Evolutionary conservation across 306 rosid species (phyloP), one percentile per base, ranked within the genome.

Genomic region (Fagus crenata): DNA sequence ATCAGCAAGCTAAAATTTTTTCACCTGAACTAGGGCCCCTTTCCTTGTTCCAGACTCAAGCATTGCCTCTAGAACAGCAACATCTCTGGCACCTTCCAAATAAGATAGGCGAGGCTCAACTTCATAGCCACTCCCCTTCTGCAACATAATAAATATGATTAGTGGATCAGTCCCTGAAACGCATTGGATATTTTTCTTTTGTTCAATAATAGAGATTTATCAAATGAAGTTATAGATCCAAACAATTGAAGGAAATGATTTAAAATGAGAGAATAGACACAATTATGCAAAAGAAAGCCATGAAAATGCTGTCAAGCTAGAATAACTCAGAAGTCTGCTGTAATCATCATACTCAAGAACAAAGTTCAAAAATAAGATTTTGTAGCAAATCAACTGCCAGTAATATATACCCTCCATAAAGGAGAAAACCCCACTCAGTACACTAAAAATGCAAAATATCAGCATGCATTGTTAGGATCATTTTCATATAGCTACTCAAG

Each of bases 31-130:
- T 60, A 78, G 81, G 43, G 89, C 92, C 9, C 98, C 97, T 69
- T 89, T 80, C 84, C 74, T 89, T 37, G 86, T 22, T 81, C 98
- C 98, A 0, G 98, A 94, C 72, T 92, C 98, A 80, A 92, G 92
- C 97, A 92, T 92, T 74, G 98, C 98, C 80, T 87, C 96, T 35
- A 92, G 88, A 75, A 94, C 86, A 39, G 96, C 97, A 80, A 94
- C 97, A 78, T 94, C 97, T 83, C 95, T 88, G 18, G 97, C 97
- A 74, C 98, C 98, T 86, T 94, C 97, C 15, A 89, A 77, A 42
- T 78, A 92, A 33, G 98, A 89, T 78, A 92, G 88, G 72, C 97
- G 97, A 15, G 82, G 84, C 75, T 92, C 98, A 14, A 86, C 81
- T 84, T 78, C 88, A 72, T 80, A 81, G 68, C 67, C 75, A 70